phyloP scores from a whole-genome alignment of 257 asterid genomes.

The Echium plantagineum region DNA sequence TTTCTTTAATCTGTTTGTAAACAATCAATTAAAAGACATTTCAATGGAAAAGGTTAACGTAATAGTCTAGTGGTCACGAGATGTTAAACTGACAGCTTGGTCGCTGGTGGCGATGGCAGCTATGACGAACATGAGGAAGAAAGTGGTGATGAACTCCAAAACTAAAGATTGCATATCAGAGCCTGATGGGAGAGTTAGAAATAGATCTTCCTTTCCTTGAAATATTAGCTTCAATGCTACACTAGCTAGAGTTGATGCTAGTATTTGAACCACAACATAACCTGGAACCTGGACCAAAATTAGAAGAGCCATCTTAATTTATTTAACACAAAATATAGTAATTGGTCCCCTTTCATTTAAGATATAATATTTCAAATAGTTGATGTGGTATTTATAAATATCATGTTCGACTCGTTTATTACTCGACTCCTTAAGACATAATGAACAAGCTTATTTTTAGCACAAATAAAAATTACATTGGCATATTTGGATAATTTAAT shows the following conservation, averaged over 20 bases:
- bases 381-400: no score
- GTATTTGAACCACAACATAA: conserved; percentile 17
- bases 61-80: no score
- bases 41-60: not conserved
- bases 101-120: conserved; percentile 25
- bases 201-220: conserved; percentile 10
- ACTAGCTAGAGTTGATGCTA: conserved; percentile 31
- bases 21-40: not conserved
- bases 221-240: conserved; percentile 22
- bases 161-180: conserved; percentile 21
- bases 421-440: no score
- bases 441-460: no score
- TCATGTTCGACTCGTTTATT: no score
- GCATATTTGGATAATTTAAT: no score
- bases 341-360: no score
- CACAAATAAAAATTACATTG: no score
- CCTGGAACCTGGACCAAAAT: conserved; percentile 24
- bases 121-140: conserved; percentile 29
- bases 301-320: no score
- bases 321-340: no score
- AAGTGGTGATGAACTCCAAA: conserved; percentile 28
- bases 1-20: conserved; percentile 12
- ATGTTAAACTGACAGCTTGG: conserved; percentile 20
- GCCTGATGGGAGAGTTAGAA: conserved; percentile 21
- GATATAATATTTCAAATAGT: no score